phyloP scores from a whole-genome alignment of 139 green algal species.

The Micractinium conductrix region DNA sequence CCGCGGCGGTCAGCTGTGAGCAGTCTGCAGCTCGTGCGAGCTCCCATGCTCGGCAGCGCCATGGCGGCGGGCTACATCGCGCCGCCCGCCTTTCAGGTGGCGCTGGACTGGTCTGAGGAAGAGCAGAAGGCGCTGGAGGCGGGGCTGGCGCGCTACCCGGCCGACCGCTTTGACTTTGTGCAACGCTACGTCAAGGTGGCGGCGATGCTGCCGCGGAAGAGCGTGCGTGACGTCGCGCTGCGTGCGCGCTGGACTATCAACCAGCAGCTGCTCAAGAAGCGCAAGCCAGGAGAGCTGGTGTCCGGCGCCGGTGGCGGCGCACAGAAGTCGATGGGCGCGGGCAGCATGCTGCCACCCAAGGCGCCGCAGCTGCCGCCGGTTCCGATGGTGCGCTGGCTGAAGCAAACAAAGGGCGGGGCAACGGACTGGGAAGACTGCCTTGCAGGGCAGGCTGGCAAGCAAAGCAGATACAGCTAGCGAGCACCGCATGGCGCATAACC shows the following conservation, averaged over 20 bases:
- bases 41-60: too few species aligned
- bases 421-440: too few species aligned
- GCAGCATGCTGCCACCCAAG: constrained; percentile 16
- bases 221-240: constrained; percentile 76
- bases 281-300: constrained; percentile 42
- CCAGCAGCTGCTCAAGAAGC: constrained; percentile 47
- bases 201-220: constrained; percentile 67
- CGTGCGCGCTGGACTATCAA: constrained; percentile 66
- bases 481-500: too few species aligned
- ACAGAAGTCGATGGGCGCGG: constrained; percentile 45
- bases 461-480: too few species aligned
- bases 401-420: too few species aligned
- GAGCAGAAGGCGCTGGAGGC: constrained; percentile 66
- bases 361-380: constrained; percentile 14
- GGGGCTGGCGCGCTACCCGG: constrained; percentile 53
- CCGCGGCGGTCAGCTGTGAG: too few species aligned
- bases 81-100: constrained; percentile 35
- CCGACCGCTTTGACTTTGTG: constrained; percentile 49
- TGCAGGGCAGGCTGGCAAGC: too few species aligned
- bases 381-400: constrained; percentile 31
- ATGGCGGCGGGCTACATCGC: background rate
- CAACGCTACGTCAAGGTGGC: constrained; percentile 74
- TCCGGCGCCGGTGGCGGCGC: background rate
- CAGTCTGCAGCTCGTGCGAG: too few species aligned
- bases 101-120: constrained; percentile 65